Percentiles rank a stretch among this genome's conserved stretches.
Conservation (phyloP, 139 green algal genomes). For the Chlorella sp. region DNA sequence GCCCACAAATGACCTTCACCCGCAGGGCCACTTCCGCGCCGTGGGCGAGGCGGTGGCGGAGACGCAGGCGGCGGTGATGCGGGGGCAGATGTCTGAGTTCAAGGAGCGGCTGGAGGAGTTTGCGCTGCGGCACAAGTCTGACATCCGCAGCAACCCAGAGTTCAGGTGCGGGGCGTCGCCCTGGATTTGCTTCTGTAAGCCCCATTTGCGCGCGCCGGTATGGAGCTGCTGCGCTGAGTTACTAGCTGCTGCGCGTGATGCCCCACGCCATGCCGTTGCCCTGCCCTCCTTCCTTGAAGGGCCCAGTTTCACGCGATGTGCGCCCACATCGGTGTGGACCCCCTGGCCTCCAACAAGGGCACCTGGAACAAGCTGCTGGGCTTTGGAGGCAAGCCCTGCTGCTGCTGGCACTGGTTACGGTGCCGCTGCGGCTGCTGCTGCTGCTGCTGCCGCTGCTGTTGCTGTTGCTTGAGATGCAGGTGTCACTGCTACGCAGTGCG, state of each 20-base stretch:
- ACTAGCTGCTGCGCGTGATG: neutral
- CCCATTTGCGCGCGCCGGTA: no score
- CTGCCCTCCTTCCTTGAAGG: conserved; percentile 16
- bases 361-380: conserved; percentile 90
- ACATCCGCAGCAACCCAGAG: conserved; percentile 89
- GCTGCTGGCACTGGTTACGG: neutral
- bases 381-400: conserved; percentile 67
- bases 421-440: conserved; percentile 3
- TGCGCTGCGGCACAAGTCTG: conserved; percentile 87
- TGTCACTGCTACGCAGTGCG: no score
- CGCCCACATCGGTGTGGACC: conserved; percentile 94
- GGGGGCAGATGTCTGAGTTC: conserved; percentile 76
- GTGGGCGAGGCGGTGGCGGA: conserved; percentile 63
- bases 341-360: conserved; percentile 95
- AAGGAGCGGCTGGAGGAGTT: conserved; percentile 90
- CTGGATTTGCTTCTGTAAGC: no score
- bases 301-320: conserved; percentile 98
- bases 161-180: conserved; percentile 78
- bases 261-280: no score
- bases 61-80: conserved; percentile 63
- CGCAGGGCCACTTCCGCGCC: conserved; percentile 57
- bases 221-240: no score
- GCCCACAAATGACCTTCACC: neutral
- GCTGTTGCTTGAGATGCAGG: no score
- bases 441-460: no score